Base-by-base conservation (phyloP, 2,329 filamentous ascomycete species). In the Colletotrichum graminicola region DNA sequence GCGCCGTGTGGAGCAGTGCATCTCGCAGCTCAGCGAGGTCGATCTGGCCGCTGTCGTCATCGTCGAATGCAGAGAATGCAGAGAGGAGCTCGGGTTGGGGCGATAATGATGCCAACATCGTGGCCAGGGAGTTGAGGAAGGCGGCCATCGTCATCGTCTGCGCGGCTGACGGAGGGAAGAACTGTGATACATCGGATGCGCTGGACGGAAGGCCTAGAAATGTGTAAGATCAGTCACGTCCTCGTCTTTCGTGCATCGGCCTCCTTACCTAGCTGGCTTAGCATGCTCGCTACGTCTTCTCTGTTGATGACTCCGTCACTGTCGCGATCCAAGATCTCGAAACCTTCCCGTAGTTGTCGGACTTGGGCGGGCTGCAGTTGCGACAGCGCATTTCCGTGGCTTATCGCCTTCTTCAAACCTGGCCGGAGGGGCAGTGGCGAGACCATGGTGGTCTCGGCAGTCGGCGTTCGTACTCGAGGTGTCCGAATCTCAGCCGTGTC, bases 1-100 rank as follows among this genome's bases (percentile, higher is more conserved):
- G 93, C 0, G 91, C 90, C 0, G 94, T 97, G 75, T 94, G 89
- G 51, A 98, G 82, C 55, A 99, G 81, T 0, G 95, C 94, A 75
- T 96, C 93, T 56, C 93, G 90, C 73, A 99, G 82, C 80, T 97
- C 94, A 0, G 84, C 88, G 26, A 97, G 83, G 78, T 98, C 94
- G 49, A 98, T 90, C 81, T 98, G 94, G 3, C 96, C 96, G 76
- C 93, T 96, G 79, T 99, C 96, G 74, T 97, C 94, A 73, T 97
- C 93, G 78, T 99, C 96, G 79, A 98, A 98, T 0, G 96, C 96
- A 2, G 94, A 94, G 75, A 99, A 95, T 0, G 96, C 96, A 1
- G 94, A 95, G 26, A 94, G 84, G 12, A 99, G 87, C 79, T 99
- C 96, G 21, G 90, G 88, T 29, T 90, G 89, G 0, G 93, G 91